These are phyloP conservation scores for Actinomortierella ambigua DNA, from an alignment of 371 early-diverging fungal genomes.

Conservation along the genomic window DNA sequence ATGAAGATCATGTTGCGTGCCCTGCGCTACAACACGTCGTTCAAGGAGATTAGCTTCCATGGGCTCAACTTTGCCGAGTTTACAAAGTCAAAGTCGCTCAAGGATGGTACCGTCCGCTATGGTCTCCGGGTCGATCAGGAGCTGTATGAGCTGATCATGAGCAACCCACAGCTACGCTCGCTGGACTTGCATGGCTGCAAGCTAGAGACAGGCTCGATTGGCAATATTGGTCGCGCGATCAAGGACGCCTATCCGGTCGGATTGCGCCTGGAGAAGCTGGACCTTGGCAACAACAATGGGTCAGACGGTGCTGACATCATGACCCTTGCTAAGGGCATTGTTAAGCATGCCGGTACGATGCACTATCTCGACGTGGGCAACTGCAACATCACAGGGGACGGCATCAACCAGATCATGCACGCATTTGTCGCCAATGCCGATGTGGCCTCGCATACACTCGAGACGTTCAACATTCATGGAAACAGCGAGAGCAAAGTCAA, in stretches of 20 bases:
- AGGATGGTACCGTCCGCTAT: slow-evolving; percentile 41
- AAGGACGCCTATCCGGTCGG: slow-evolving; percentile 22
- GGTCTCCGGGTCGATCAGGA: slow-evolving; percentile 44
- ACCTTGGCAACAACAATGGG: slow-evolving; percentile 32
- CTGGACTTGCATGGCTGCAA: slow-evolving; percentile 23
- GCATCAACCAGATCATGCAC: slow-evolving; percentile 47
- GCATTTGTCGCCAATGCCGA: slow-evolving; percentile 46
- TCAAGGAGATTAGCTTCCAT: slow-evolving; percentile 40
- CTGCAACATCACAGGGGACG: slow-evolving; percentile 45
- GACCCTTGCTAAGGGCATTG: slow-evolving; percentile 43
- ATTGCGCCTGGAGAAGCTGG: slow-evolving; percentile 22
- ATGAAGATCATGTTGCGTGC: slow-evolving; percentile 41
- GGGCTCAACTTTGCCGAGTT: slow-evolving; percentile 27
- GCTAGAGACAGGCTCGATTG: slow-evolving; percentile 31
- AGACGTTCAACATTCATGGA: slow-evolving; percentile 23
- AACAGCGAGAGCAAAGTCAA: slow-evolving; percentile 43
- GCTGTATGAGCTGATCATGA: slow-evolving; percentile 44
- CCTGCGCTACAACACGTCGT: slow-evolving; percentile 41
- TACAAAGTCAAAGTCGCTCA: slow-evolving; percentile 31
- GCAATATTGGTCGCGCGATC: slow-evolving; percentile 36
- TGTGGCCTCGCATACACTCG: slow-evolving; percentile 42
- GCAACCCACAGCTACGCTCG: slow-evolving; percentile 38
- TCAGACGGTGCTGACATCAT: slow-evolving; percentile 44
- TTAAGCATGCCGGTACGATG: slow-evolving; percentile 43
- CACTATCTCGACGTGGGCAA: slow-evolving; percentile 27